These are phyloP conservation scores for Rhizophora mangle DNA, from an alignment of 345 rosid genomes.

Conservation along the genomic window DNA sequence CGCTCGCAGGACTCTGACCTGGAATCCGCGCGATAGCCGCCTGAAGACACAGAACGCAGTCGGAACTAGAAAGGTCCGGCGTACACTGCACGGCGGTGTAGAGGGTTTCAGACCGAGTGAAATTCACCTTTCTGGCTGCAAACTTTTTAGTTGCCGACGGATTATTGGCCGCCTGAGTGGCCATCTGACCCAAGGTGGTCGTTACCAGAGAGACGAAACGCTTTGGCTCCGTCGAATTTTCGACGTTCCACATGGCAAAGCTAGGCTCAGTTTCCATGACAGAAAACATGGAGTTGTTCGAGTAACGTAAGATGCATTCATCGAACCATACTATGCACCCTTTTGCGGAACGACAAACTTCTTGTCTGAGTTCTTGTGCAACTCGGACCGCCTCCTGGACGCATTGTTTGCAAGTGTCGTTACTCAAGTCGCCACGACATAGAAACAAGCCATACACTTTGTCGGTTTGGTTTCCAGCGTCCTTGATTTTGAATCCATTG, in stretches of 20 bases:
- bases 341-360: slow-evolving; percentile 26
- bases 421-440: not conserved
- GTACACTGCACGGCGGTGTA: too few relatives aligned
- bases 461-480: not conserved
- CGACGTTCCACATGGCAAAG: not conserved
- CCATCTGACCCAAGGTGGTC: too few relatives aligned
- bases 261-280: not conserved
- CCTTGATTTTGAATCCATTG: not conserved
- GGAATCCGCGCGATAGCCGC: too few relatives aligned
- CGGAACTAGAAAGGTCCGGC: too few relatives aligned
- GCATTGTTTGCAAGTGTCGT: slow-evolving; percentile 16
- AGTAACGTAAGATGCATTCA: slow-evolving; percentile 34
- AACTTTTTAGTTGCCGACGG: too few relatives aligned
- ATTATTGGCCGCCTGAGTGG: too few relatives aligned
- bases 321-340: slow-evolving; percentile 34
- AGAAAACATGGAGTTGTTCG: slow-evolving; percentile 16
- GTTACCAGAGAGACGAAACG: not conserved
- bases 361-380: not conserved
- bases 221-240: not conserved
- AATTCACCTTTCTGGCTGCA: too few relatives aligned
- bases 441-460: slow-evolving; percentile 21
- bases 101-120: too few relatives aligned
- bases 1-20: too few relatives aligned
- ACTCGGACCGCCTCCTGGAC: not conserved
- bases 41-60: rapidly evolving